Base-by-base conservation (phyloP, 371 early-diverging fungal genomes). In the Syncephalastrum racemosum region DNA sequence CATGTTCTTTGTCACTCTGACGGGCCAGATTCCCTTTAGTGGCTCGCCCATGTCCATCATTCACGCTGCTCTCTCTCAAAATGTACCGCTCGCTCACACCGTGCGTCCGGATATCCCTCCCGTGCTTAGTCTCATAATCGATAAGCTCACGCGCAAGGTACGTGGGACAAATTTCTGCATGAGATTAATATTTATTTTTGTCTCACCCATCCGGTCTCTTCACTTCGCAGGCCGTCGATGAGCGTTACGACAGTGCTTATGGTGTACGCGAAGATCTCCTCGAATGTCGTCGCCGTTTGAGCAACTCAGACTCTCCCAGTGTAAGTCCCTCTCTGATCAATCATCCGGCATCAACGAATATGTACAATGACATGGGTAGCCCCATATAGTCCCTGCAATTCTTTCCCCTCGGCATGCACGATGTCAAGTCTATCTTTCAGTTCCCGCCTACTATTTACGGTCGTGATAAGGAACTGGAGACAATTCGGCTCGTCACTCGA, bases 101-200 rank as follows among this genome's bases (percentile, higher is more conserved):
- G 67, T 79, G 18, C 62, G 83, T 40, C 63, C 69, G 10, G 83
- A 81, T 44, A 67, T 83, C 23, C 83, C 83, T 14, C 71, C 76
- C 0, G 58, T 80, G 8, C 69, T 83, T 16, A 79, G 79, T 45
- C 56, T 58, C 6, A 80, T 83, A n/a, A 74, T 83, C 39, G 74
- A 79, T 53, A 81, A 80, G 65, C 63, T 83, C 60, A 83, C 83
- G 1, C 66, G 73, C 54, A 83, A 83, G 71, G 80, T 80, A 63
- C 49, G 36, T 31, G 36, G 36, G 36, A 31, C 36, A 10, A 4
- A 27, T 15, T 10, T 48, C n/a, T 36, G 8, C 27, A 19, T 44
- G 46, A 55, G 45, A 41, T 16, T 31, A 8, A 5, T n/a, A 36
- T 46, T 19, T 42, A 51, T 42, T 15, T 36, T 12, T 39, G 18